A percentile compares a stretch with the other conserved stretches of the same genome.
These are phyloP conservation scores for Physaria fendleri DNA, from an alignment of 345 rosid genomes.

Conservation along the genomic window DNA sequence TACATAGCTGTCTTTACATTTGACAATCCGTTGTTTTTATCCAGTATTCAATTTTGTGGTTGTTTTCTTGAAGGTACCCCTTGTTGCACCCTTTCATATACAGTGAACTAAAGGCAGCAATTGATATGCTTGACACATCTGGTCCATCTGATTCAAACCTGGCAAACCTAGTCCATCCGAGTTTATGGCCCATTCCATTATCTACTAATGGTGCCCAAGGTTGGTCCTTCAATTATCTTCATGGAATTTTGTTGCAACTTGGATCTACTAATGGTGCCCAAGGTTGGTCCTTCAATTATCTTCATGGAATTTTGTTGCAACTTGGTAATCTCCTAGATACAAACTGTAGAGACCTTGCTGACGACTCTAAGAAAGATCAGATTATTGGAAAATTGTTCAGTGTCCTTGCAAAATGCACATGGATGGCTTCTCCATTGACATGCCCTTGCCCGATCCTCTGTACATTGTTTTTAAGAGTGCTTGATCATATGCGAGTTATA, in stretches of 20 bases:
- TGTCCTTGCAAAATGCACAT: slow-evolving; percentile 47
- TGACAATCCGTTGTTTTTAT: slow-evolving; percentile 4
- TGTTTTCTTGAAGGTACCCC: slow-evolving; percentile 65
- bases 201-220: slow-evolving; percentile 35
- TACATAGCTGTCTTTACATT: not conserved
- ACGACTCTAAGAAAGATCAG: slow-evolving; percentile 67
- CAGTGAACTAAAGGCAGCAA: slow-evolving; percentile 70
- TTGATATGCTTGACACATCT: slow-evolving; percentile 50
- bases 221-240: slow-evolving; percentile 59
- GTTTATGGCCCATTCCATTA: slow-evolving; percentile 90
- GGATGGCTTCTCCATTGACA: slow-evolving; percentile 69
- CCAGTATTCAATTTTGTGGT: slow-evolving; percentile 12
- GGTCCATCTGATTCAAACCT: slow-evolving; percentile 54
- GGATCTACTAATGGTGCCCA: slow-evolving; percentile 44
- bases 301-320: slow-evolving; percentile 85
- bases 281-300: slow-evolving; percentile 48
- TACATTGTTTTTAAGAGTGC: slow-evolving; percentile 61
- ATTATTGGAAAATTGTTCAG: slow-evolving; percentile 55
- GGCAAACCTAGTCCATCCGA: slow-evolving; percentile 76
- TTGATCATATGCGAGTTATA: slow-evolving; percentile 76
- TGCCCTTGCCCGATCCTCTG: slow-evolving; percentile 83
- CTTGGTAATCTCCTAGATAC: slow-evolving; percentile 66
- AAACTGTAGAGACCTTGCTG: slow-evolving; percentile 76
- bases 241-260: slow-evolving; percentile 76
- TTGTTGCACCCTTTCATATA: slow-evolving; percentile 70